Percentiles rank a stretch among this genome's conserved stretches.
Evolutionary conservation across 2,329 filamentous ascomycete species (phyloP).

Genomic region (Hawksworthiomyces lignivorus): DNA sequence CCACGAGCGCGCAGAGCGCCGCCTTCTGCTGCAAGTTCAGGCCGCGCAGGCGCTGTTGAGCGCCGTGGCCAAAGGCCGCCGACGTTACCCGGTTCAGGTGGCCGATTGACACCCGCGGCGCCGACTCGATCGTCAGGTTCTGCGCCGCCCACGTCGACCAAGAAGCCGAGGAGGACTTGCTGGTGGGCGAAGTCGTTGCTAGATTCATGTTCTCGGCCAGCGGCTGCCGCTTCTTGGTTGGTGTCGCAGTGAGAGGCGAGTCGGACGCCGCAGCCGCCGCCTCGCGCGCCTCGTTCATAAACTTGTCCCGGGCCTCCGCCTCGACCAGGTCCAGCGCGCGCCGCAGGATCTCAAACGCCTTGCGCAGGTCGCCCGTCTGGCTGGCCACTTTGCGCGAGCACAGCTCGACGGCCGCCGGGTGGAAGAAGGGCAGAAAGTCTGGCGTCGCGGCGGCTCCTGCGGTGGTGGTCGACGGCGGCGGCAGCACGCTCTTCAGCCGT

Average conservation of each 20-base stretch:
- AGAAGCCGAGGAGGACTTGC: constrained; percentile 28
- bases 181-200: constrained; percentile 33
- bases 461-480: constrained; percentile 23
- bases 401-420: constrained; percentile 87
- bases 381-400: constrained; percentile 91
- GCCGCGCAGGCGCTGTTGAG: constrained; percentile 71
- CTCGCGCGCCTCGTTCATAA: constrained; percentile 48
- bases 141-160: constrained; percentile 47
- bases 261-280: not conserved
- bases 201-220: constrained; percentile 77
- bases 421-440: constrained; percentile 75
- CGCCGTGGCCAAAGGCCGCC: constrained; percentile 82
- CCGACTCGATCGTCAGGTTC: constrained; percentile 64
- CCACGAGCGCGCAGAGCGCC: constrained; percentile 78
- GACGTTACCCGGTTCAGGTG: constrained; percentile 91
- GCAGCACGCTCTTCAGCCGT: constrained; percentile 69
- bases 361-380: constrained; percentile 88
- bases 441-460: constrained; percentile 10
- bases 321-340: constrained; percentile 86
- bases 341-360: constrained; percentile 90
- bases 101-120: constrained; percentile 79
- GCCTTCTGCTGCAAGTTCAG: constrained; percentile 97
- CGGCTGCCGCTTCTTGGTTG: constrained; percentile 55
- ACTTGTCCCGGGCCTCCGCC: constrained; percentile 67
- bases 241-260: constrained; percentile 1